Evolutionary conservation across 495 filamentous ascomycete genomes (phyloP).

Genomic region (Daldinia bambusicola): DNA sequence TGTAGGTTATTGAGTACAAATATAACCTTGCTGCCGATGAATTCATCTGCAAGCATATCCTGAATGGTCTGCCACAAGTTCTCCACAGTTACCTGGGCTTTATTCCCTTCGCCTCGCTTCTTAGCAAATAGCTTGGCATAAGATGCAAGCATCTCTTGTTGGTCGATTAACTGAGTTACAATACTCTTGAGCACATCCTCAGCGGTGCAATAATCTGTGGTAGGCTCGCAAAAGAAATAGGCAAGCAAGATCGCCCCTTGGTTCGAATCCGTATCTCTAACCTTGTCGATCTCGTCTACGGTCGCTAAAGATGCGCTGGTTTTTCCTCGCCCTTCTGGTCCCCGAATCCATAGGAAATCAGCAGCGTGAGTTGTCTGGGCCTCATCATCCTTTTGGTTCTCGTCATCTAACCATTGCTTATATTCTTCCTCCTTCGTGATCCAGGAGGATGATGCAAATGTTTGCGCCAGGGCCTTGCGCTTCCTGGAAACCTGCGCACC

Average conservation of each 20-base stretch:
- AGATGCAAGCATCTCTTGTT: constrained; percentile 49
- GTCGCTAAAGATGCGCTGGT: constrained; percentile 49
- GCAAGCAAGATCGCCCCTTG: constrained; percentile 47
- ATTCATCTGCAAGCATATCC: constrained; percentile 51
- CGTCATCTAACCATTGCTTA: constrained; percentile 45
- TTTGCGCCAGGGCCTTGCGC: constrained; percentile 43
- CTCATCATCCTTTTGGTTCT: constrained; percentile 11
- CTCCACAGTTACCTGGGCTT: constrained; percentile 44
- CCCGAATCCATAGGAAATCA: constrained; percentile 51
- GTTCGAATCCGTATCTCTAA: constrained; percentile 32
- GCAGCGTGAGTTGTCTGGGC: background rate
- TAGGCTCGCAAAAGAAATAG: constrained; percentile 54
- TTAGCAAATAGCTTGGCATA: constrained; percentile 51
- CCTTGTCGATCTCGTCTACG: constrained; percentile 47
- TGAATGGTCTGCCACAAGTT: constrained; percentile 52
- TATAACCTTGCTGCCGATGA: constrained; percentile 49
- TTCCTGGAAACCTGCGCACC: constrained; percentile 44
- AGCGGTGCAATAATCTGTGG: constrained; percentile 46
- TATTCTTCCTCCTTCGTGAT: constrained; percentile 49
- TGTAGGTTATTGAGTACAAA: constrained; percentile 55
- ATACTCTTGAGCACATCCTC: constrained; percentile 55
- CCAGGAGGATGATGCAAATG: constrained; percentile 49
- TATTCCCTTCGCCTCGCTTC: constrained; percentile 43
- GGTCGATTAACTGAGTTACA: constrained; percentile 49
- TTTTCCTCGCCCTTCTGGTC: constrained; percentile 53